Evolutionary conservation across 1,139 yeast genomes (phyloP).

Genomic region (Nakaseomyces kungkrabaensis): DNA sequence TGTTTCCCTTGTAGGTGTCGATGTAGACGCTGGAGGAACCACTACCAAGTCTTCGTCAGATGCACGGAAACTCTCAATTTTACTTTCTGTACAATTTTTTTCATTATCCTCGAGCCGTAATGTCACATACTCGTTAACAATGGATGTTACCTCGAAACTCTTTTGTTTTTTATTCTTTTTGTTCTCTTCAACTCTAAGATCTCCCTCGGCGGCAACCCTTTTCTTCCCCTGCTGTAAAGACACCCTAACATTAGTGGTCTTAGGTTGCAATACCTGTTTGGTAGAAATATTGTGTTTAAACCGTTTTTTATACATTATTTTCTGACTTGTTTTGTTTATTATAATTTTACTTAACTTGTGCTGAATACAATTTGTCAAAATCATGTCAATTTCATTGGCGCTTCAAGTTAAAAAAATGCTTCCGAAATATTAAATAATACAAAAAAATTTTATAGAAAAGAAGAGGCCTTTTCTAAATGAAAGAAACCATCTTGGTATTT

Average conservation of each 20-base stretch:
- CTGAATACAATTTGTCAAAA: too few species aligned
- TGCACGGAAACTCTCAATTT: background rate
- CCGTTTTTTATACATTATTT: background rate
- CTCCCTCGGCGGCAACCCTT: background rate
- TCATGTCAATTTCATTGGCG: too few species aligned
- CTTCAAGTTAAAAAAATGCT: too few species aligned
- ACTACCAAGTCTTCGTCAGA: background rate
- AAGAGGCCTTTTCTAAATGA: too few species aligned
- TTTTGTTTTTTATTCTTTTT: background rate
- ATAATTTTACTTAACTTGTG: too few species aligned
- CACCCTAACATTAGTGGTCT: conserved; percentile 7
- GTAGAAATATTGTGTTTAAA: background rate
- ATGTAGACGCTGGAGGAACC: background rate
- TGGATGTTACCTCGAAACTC: background rate
- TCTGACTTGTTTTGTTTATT: too few species aligned
- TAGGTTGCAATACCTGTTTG: conserved; percentile 6
- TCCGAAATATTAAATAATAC: too few species aligned
- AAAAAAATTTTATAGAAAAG: too few species aligned
- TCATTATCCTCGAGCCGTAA: background rate
- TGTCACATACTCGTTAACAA: background rate
- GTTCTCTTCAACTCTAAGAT: background rate
- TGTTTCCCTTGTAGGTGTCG: background rate
- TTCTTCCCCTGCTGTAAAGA: background rate
- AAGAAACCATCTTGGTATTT: too few species aligned
- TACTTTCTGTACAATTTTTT: background rate